Evolutionary conservation across 2,329 filamentous ascomycete species (phyloP).

Genomic region (Talaromyces islandicus): DNA sequence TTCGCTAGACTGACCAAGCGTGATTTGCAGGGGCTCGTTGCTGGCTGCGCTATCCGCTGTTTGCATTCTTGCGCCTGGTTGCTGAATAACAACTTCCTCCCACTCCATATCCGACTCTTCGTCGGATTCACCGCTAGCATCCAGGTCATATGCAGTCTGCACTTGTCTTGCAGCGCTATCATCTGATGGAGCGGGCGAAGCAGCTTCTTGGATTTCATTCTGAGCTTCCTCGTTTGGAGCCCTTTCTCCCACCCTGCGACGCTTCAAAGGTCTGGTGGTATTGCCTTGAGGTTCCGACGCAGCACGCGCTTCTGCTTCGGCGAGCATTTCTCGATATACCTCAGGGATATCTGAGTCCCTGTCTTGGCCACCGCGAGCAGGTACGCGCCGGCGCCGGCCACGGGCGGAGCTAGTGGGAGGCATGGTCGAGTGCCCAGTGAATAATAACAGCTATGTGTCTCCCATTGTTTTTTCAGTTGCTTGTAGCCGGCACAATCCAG

Average conservation of each 20-base stretch:
- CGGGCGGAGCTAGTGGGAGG: constrained; percentile 4
- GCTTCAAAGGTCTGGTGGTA: constrained; percentile 27
- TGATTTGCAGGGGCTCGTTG: constrained; percentile 30
- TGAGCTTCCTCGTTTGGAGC: constrained; percentile 2
- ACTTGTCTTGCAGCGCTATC: constrained; percentile 14
- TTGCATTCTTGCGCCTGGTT: constrained; percentile 19
- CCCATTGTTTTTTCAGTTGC: neutral
- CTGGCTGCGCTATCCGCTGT: constrained; percentile 13
- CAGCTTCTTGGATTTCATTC: constrained; percentile 3
- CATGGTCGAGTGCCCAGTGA: constrained; percentile 10
- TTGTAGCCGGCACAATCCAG: neutral
- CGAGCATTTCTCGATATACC: constrained; percentile 38
- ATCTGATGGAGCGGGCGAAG: constrained; percentile 1
- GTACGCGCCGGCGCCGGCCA: constrained; percentile 10
- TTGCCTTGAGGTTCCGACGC: constrained; percentile 17
- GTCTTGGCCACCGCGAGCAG: constrained; percentile 8
- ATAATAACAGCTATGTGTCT: neutral
- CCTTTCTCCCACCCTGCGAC: constrained; percentile 29
- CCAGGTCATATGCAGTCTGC: constrained; percentile 32
- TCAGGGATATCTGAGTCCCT: constrained; percentile 25
- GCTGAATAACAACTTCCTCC: constrained; percentile 45
- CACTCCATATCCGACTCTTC: constrained; percentile 45
- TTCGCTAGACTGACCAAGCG: constrained; percentile 26
- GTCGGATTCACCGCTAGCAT: constrained; percentile 41
- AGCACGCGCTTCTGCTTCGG: constrained; percentile 32